phyloP scores from a whole-genome alignment of 805 yeast species.

The Pichia nakasei region DNA sequence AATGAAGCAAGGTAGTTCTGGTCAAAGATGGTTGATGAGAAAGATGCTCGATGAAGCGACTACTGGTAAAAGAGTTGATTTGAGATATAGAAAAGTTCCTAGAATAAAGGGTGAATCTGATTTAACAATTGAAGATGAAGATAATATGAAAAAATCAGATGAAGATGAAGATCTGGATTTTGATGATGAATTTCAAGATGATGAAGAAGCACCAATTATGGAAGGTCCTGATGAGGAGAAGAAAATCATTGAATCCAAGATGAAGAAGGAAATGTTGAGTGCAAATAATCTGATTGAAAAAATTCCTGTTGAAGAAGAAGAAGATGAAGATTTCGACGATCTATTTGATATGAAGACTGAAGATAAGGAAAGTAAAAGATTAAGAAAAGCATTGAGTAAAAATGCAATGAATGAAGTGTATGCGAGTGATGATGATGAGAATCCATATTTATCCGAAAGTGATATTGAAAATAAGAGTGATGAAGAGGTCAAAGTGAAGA shows the following conservation, averaged over 20 bases:
- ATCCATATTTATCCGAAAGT: slow-evolving; percentile 73
- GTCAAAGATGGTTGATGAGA: slow-evolving; percentile 94
- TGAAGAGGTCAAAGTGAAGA: slow-evolving; percentile 6
- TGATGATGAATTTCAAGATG: slow-evolving; percentile 97
- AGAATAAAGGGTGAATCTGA: slow-evolving; percentile 33
- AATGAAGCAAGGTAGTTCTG: slow-evolving; percentile 66
- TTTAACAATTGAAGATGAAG: slow-evolving; percentile 19
- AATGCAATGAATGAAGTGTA: slow-evolving; percentile 84
- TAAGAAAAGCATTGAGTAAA: slow-evolving; percentile 73
- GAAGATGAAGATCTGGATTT: slow-evolving; percentile 81
- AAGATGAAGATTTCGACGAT: slow-evolving; percentile 63
- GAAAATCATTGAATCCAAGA: slow-evolving; percentile 75
- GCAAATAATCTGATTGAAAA: slow-evolving; percentile 63
- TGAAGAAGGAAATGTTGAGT: slow-evolving; percentile 75
- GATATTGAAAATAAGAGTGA: slow-evolving; percentile 35
- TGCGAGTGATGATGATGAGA: slow-evolving; percentile 68
- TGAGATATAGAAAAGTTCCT: slow-evolving; percentile 34
- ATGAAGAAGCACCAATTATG: slow-evolving; percentile 96
- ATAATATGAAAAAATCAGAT: slow-evolving; percentile 46
- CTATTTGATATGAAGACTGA: slow-evolving; percentile 60
- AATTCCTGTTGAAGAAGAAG: slow-evolving; percentile 51
- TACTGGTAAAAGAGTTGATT: slow-evolving; percentile 43
- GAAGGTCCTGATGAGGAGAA: slow-evolving; percentile 95
- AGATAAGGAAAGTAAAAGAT: slow-evolving; percentile 83
- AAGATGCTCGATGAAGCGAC: slow-evolving; percentile 64